Evolutionary conservation across 2,329 filamentous ascomycete species (phyloP), one percentile per base, ranked within the genome.

Genomic region (Colletotrichum sansevieriae): DNA sequence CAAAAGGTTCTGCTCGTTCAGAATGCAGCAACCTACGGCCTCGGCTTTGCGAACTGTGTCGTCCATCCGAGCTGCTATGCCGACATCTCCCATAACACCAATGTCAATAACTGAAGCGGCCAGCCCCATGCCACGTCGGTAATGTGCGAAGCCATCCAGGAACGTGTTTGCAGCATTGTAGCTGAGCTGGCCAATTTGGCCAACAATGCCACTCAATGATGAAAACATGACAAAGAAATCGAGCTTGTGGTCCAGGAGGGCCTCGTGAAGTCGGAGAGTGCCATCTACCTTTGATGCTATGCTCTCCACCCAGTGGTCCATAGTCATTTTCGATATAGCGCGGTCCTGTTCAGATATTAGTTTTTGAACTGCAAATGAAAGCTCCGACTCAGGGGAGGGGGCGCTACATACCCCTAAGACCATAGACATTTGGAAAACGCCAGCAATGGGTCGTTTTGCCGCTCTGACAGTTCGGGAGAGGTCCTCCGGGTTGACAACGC

Each of bases 91-190:
- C 49, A 52, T 52, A 2, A 52, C 49, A 35, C 49, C 49, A 9
- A 52, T 52, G 49, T 52, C 49, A 3, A 52, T 52, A 4, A 52
- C 49, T n/a, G 49, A 52, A 0, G 49, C 49, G 22, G 20, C 15
- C 8, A 52, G 49, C 18, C 25, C 49, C 10, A 52, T 20, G 8
- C 25, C 13, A 25, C 33, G 49, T 20, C 49, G 20, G 18, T 25
- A 52, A 12, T 52, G 29, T 20, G 33, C 54, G n/a, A 57, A 44
- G 3, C 29, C 54, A 44, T 57, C 54, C n/a, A 57, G 54, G 25
- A 41, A 57, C 6, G 35, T 37, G 0, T 57, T 57, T 11, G 74
- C 79, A 2, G 78, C 75, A 1, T 74, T 71, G 59, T 82, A 82
- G 62, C 78, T 80, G 56, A 74, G 71, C 60, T 80, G 77, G 3